Conservation (phyloP, 176 grass and related monocot species). For the Cymbopogon citratus region DNA sequence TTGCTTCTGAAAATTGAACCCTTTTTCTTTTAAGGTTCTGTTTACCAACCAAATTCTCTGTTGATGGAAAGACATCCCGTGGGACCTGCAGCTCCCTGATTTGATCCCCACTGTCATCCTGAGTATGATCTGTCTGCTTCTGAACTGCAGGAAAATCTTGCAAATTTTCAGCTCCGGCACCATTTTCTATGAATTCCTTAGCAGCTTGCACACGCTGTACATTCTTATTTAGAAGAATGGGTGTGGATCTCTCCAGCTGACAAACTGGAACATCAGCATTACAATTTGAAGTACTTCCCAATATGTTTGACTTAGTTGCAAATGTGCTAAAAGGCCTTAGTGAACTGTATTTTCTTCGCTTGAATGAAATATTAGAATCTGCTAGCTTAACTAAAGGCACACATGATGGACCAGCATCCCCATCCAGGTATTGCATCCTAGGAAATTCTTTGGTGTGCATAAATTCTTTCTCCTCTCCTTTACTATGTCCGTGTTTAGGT, state of each 20-base stretch:
- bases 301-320: slow-evolving; percentile 25
- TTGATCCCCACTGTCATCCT: slow-evolving; percentile 13
- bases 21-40: slow-evolving; percentile 48
- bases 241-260: slow-evolving; percentile 15
- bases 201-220: slow-evolving; percentile 34
- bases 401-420: slow-evolving; percentile 21
- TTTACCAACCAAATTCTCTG: slow-evolving; percentile 26
- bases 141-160: slow-evolving; percentile 18
- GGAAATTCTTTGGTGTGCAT: slow-evolving; percentile 5
- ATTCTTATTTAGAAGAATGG: slow-evolving; percentile 50
- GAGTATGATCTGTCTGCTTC: slow-evolving; percentile 23
- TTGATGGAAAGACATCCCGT: slow-evolving; percentile 3
- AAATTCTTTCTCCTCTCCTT: slow-evolving; percentile 25
- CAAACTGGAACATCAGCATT: slow-evolving; percentile 23
- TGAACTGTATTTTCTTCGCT: slow-evolving; percentile 32
- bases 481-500: slow-evolving; percentile 22
- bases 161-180: slow-evolving; percentile 34
- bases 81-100: slow-evolving; percentile 17
- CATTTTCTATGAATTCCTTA: slow-evolving; percentile 35
- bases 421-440: slow-evolving; percentile 22
- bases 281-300: slow-evolving; percentile 16
- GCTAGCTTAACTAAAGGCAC: slow-evolving; percentile 7
- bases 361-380: slow-evolving; percentile 23
- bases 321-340: slow-evolving; percentile 50
- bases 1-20: slow-evolving; percentile 53